These are phyloP conservation scores for Talaromyces sp. DNA, from an alignment of 2,329 filamentous ascomycete species.

Conservation along the genomic window DNA sequence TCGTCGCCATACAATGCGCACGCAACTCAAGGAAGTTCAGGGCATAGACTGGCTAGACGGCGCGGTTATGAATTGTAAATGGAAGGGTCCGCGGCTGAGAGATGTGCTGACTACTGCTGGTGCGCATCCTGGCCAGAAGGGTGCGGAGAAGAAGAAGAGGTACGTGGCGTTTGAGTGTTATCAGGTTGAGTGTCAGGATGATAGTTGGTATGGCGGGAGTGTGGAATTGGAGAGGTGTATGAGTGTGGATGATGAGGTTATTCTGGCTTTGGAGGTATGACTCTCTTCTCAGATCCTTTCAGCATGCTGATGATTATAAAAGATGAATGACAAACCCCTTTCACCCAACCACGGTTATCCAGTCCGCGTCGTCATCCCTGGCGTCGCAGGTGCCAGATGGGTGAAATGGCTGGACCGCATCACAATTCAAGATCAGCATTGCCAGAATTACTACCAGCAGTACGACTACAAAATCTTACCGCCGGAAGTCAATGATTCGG, in stretches of 20 bases:
- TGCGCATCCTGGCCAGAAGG: constrained; percentile 26
- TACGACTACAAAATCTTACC: constrained; percentile 60
- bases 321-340: constrained; percentile 52
- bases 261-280: constrained; percentile 48
- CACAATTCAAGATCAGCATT: constrained; percentile 50
- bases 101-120: constrained; percentile 52
- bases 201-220: constrained; percentile 57
- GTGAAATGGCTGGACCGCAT: constrained; percentile 58
- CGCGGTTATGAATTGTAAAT: constrained; percentile 59
- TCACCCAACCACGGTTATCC: constrained; percentile 51
- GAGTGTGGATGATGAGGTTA: constrained; percentile 43
- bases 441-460: constrained; percentile 55
- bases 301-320: neutral
- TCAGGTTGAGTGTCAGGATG: constrained; percentile 53
- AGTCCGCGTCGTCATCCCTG: constrained; percentile 51
- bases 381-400: constrained; percentile 52
- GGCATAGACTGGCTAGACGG: constrained; percentile 61
- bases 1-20: constrained; percentile 59
- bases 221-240: constrained; percentile 50
- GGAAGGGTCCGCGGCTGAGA: constrained; percentile 52
- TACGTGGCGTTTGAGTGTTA: constrained; percentile 57
- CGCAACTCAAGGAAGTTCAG: constrained; percentile 55
- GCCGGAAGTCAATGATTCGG: constrained; percentile 47
- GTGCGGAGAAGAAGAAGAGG: constrained; percentile 24
- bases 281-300: neutral